Base-by-base conservation (phyloP, 177 flowering plant species). In the Telopea speciosissima region DNA sequence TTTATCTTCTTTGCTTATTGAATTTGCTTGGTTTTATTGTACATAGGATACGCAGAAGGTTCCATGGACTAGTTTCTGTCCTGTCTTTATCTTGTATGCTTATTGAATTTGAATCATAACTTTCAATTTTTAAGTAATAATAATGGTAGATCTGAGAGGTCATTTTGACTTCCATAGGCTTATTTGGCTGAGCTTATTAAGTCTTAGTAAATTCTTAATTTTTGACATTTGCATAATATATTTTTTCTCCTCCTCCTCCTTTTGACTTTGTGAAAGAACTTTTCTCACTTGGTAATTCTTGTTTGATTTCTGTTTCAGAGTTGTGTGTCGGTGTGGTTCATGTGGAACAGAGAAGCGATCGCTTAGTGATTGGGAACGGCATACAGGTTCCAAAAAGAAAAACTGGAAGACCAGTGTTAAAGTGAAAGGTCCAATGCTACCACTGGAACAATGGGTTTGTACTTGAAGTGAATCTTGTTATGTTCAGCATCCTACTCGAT, bases 361-460 rank as follows among this genome's bases (percentile, higher is more conserved):
- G 61, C 94, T 86, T 61, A 81, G 90, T 84, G 97, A 93, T 24
- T 95, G 99, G 98, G 97, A 95, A 74, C 73, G 85, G 54, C 99
- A 95, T 79, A 89, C 96, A 10, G 99, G 99, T 71, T 91, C 88
- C 52, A 89, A 83, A 83, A 85, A 86, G 22, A 95, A 85, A 78
- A 91, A 95, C 59, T 93, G 98, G 99, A 95, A 90, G 81, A 70
- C 74, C 36, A 91, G 93, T 75, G 92, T 95, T 62, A 93, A 81
- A 82, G 93, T 95, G 77, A 91, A 93, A 79, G 90, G 74, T 44
- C 83, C 95, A 58, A 74, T 79, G 87, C 33, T 82, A 70, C 73
- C 94, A 40, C 88, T 95, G 74, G 93, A 84, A 70, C 86, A 84
- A 82, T 95, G 99, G 99, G 99, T 95, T 31, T 70, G 97, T 87